Conservation (phyloP, 106 monocot species). For the Platanthera guangdongensis region DNA sequence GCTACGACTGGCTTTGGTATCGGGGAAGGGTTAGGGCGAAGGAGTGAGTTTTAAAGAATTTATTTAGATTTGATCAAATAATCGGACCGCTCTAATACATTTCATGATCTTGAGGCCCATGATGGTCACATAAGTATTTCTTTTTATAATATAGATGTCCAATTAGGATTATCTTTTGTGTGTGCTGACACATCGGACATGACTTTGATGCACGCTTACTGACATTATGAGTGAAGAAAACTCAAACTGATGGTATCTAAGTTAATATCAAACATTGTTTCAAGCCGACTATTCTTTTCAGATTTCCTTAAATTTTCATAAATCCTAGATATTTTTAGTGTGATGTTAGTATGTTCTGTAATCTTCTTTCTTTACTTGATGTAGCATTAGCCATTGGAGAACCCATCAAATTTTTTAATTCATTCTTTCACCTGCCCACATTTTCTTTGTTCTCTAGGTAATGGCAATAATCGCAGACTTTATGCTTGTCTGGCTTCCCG, state of each 20-base stretch:
- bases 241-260: not conserved
- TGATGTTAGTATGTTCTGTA: not conserved
- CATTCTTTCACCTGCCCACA: slow-evolving; percentile 5
- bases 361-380: not conserved
- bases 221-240: not conserved
- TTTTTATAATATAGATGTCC: no score
- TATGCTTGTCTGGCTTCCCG: slow-evolving; percentile 99
- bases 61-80: no score
- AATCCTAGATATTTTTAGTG: not conserved
- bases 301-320: not conserved
- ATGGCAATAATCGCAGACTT: slow-evolving; percentile 99
- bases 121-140: no score
- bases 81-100: no score
- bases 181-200: no score
- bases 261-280: not conserved
- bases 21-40: no score
- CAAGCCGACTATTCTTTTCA: not conserved
- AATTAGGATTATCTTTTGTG: no score
- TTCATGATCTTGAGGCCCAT: no score
- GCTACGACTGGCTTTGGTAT: no score
- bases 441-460: slow-evolving; percentile 31
- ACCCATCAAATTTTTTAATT: not conserved
- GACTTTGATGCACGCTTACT: not conserved
- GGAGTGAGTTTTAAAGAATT: no score
- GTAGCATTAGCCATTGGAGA: not conserved